Evolutionary conservation across 2,329 filamentous ascomycete species (phyloP).

Genomic region (Zymoseptoria pseudotritici): DNA sequence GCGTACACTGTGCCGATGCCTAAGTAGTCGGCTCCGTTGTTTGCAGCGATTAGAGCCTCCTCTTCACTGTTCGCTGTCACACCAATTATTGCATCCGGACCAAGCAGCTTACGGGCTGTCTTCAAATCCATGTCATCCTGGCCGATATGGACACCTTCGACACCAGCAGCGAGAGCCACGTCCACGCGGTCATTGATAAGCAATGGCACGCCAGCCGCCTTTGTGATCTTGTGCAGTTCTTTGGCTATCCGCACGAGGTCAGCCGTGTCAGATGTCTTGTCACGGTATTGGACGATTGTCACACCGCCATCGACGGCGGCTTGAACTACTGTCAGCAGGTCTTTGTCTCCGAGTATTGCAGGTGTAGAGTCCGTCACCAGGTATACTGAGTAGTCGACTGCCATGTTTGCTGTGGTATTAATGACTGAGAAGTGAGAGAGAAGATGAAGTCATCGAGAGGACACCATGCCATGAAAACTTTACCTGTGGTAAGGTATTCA

Average conservation of each 20-base stretch:
- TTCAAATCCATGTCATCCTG: slow-evolving; percentile 79
- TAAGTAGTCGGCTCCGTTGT: slow-evolving; percentile 77
- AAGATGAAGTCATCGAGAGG: background rate
- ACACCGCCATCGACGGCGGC: slow-evolving; percentile 71
- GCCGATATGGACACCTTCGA: slow-evolving; percentile 88
- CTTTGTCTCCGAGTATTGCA: slow-evolving; percentile 64
- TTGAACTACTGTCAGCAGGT: slow-evolving; percentile 67
- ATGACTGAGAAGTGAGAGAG: background rate
- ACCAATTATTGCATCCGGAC: slow-evolving; percentile 73
- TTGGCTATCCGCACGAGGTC: slow-evolving; percentile 63
- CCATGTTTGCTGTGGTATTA: slow-evolving; percentile 9
- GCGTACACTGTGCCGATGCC: slow-evolving; percentile 86
- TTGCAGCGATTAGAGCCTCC: slow-evolving; percentile 65
- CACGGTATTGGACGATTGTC: slow-evolving; percentile 81
- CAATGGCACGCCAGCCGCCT: slow-evolving; percentile 62
- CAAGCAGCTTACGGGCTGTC: slow-evolving; percentile 65
- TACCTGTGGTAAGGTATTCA: background rate
- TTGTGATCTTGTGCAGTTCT: slow-evolving; percentile 64
- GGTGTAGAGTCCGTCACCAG: slow-evolving; percentile 91
- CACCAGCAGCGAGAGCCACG: slow-evolving; percentile 75
- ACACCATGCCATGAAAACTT: background rate
- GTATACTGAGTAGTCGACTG: slow-evolving; percentile 73
- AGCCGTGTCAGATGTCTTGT: slow-evolving; percentile 73
- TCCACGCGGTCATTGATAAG: slow-evolving; percentile 91
- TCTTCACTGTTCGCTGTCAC: slow-evolving; percentile 70